Evolutionary conservation across 2,329 filamentous ascomycete genomes (phyloP), one percentile per base, ranked within the genome.

Genomic region (Aureobasidium zeae): DNA sequence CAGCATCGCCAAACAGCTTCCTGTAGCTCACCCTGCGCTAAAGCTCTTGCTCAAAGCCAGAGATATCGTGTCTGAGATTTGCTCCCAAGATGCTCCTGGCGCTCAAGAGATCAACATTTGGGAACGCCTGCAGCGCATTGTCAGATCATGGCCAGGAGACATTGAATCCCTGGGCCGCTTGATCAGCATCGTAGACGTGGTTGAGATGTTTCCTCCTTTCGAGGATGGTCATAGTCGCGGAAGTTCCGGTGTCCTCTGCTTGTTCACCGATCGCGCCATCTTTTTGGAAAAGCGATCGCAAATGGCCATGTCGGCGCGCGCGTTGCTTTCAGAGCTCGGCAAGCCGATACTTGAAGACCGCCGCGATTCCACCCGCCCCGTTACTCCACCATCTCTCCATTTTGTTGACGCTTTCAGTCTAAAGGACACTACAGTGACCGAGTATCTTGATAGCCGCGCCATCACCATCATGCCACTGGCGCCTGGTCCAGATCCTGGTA

Each of bases 51-150:
- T 95, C 30, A 88, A 86, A 58, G 88, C 91, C 0, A 76, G 89
- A 52, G 91, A 96, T 60, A 84, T 94, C 42, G 87, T 98, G 52
- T 87, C 88, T 15, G 91, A 94, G 43, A 98, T 98, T 31, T 98
- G 91, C 63, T 93, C 89, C 12, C 81, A 95, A 66, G 89, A 95
- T 55, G 73, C 83, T 66, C 58, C 83, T 56, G 55, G 70, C 62
- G 64, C 69, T 3, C 82, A 86, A 55, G 83, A 86, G 52, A 79
- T 80, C 8, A 83, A 85, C 52, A 71, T 86, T 32, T 74, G 82
- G 24, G 82, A 79, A 52, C 79, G 84, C 30, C 67, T 95, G 35
- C 80, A 81, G 50, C 81, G 81, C 51, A 74, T 91, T 61, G 74
- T 93, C 30, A 78, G 85, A 54, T 76, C 73, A 33, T 94, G 86